phyloP scores from a whole-genome alignment of 108 stramenopile genomes.

The Tribonema minus region DNA sequence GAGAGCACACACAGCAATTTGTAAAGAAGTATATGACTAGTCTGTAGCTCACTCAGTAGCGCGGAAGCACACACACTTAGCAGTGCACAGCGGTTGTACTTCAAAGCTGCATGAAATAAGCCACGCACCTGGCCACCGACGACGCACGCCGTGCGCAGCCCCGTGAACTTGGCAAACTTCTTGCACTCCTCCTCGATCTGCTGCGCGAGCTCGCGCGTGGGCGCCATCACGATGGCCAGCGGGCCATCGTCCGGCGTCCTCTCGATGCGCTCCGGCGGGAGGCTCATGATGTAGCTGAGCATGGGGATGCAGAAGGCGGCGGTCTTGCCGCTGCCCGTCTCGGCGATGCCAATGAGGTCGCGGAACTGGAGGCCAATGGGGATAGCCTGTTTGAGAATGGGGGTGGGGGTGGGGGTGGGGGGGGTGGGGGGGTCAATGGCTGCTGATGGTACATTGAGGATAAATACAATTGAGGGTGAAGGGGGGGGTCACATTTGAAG shows the following conservation, averaged over 20 bases:
- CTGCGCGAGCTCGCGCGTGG: constrained; percentile 91
- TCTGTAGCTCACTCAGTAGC: too few species aligned
- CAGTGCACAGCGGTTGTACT: too few species aligned
- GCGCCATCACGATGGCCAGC: constrained; percentile 88
- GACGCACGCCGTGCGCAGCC: too few species aligned
- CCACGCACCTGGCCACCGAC: constrained; percentile 91
- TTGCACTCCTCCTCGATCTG: constrained; percentile 93
- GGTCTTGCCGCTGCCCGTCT: constrained; percentile 90
- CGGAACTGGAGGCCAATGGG: constrained; percentile 85
- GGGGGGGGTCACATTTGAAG: too few species aligned
- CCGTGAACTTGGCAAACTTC: constrained; percentile 57
- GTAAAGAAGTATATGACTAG: too few species aligned
- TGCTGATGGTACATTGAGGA: too few species aligned
- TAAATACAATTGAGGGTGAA: too few species aligned
- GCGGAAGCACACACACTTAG: too few species aligned
- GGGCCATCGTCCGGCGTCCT: constrained; percentile 81
- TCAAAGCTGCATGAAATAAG: too few species aligned
- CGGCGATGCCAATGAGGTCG: constrained; percentile 96
- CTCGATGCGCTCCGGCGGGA: constrained; percentile 60
- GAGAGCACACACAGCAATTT: too few species aligned
- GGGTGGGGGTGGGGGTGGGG: too few species aligned
- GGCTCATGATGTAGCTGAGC: constrained; percentile 68
- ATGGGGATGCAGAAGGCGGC: constrained; percentile 89
- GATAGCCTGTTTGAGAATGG: constrained; percentile 59
- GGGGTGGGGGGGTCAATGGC: too few species aligned